phyloP scores from a whole-genome alignment of 208 protist genomes.

The Trypanosoma cruzi region DNA sequence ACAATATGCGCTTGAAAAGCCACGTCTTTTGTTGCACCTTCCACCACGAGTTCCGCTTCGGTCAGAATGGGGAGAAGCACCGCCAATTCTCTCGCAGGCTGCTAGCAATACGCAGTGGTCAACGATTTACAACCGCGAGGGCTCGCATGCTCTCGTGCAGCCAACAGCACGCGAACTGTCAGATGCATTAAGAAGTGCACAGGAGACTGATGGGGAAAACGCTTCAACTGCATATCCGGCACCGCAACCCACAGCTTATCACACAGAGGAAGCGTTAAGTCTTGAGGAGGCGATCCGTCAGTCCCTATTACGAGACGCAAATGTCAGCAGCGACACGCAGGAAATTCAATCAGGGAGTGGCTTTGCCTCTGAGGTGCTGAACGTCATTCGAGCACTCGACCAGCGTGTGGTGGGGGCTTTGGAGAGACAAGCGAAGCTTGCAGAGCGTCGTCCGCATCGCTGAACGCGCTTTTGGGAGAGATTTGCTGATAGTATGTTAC shows the following conservation, averaged over 20 bases:
- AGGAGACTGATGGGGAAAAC: neutral
- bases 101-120: neutral
- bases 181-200: neutral
- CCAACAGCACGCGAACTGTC: conserved; percentile 8
- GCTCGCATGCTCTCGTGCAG: neutral
- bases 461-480: neutral
- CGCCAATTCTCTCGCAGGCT: neutral
- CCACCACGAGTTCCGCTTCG: conserved; percentile 4
- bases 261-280: neutral
- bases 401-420: conserved; percentile 70
- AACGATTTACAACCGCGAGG: neutral
- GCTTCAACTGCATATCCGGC: conserved; percentile 9
- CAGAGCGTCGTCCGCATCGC: neutral
- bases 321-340: neutral
- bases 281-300: conserved; percentile 20
- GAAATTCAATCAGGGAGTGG: conserved; percentile 16
- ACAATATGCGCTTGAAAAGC: neutral
- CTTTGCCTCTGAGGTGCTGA: conserved; percentile 81
- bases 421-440: conserved; percentile 25
- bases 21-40: conserved; percentile 7
- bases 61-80: neutral
- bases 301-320: conserved; percentile 17
- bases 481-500: neutral
- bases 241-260: conserved; percentile 6
- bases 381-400: conserved; percentile 82